A percentile compares a stretch with the other conserved stretches of the same genome.
These are phyloP conservation scores for Aspergillus cejpii DNA, from an alignment of 2,329 filamentous ascomycete genomes.

Conservation along the genomic window DNA sequence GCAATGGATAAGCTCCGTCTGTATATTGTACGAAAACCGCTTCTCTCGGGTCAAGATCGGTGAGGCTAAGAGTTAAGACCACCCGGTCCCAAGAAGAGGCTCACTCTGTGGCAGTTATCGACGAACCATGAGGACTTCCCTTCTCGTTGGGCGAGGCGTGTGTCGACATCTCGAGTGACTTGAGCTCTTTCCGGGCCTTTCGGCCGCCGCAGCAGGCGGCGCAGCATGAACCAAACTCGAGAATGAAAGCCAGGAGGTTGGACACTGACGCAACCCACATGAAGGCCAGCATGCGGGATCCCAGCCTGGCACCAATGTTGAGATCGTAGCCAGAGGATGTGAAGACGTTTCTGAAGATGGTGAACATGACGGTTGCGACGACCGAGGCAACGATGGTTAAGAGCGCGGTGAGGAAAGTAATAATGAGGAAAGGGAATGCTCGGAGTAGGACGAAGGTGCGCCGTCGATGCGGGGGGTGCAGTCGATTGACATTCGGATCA, in stretches of 20 bases:
- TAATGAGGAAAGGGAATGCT: slow-evolving; percentile 60
- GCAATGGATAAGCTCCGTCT: too few relatives aligned
- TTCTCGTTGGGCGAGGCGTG: slow-evolving; percentile 16
- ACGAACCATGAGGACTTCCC: slow-evolving; percentile 7
- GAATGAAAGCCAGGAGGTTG: slow-evolving; percentile 60
- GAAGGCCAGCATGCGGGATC: slow-evolving; percentile 70
- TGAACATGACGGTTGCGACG: slow-evolving; percentile 75
- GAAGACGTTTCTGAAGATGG: slow-evolving; percentile 73
- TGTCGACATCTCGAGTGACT: slow-evolving; percentile 6
- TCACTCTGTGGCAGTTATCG: slow-evolving; percentile 2
- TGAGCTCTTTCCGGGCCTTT: slow-evolving; percentile 33
- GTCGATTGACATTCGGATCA: slow-evolving; percentile 22
- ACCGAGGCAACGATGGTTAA: slow-evolving; percentile 62
- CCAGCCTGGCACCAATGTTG: slow-evolving; percentile 67
- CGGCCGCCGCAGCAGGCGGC: slow-evolving; percentile 48
- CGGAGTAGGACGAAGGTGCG: slow-evolving; percentile 38
- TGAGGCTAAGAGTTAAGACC: too few relatives aligned
- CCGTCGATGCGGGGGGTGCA: slow-evolving; percentile 32
- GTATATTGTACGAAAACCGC: too few relatives aligned
- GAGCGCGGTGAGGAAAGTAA: slow-evolving; percentile 62
- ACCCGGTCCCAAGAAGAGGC: too few relatives aligned
- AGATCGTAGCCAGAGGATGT: slow-evolving; percentile 60
- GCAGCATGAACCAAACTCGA: slow-evolving; percentile 72
- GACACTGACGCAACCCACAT: slow-evolving; percentile 77
- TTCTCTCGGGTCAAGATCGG: too few relatives aligned